Percentiles rank a stretch among this genome's conserved stretches.
phyloP scores from a whole-genome alignment of 768 basidiomycete genomes.

The Ramaria sp. region DNA sequence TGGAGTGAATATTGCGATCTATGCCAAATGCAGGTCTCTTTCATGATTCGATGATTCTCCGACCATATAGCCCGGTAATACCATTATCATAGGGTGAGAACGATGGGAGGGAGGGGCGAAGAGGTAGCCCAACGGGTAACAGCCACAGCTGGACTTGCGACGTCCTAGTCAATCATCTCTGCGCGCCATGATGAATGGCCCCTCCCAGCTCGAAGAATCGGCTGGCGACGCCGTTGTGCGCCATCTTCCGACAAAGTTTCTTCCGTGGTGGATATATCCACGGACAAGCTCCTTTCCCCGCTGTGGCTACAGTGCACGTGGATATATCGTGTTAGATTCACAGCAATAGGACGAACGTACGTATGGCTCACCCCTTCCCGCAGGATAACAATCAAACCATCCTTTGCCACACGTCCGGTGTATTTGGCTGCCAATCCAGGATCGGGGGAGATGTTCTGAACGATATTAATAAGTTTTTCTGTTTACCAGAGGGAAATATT shows the following conservation, averaged over 20 bases:
- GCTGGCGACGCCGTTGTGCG: conserved; percentile 1
- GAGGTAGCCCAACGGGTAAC: no score
- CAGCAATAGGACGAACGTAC: not conserved
- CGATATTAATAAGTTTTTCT: not conserved
- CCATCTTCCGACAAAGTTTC: not conserved
- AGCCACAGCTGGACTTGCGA: no score
- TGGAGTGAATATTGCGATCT: no score
- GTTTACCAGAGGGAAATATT: not conserved
- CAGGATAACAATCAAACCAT: not conserved
- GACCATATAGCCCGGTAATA: no score
- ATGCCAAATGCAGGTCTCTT: no score
- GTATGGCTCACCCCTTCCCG: not conserved
- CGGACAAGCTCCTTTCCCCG: not conserved
- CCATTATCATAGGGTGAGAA: no score
- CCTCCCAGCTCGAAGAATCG: not conserved
- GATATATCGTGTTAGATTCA: no score
- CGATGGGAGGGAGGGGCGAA: no score
- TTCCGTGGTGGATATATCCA: not conserved
- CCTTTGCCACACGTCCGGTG: not conserved
- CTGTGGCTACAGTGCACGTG: not conserved
- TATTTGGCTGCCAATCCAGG: not conserved
- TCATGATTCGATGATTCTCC: no score
- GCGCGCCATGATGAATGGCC: not conserved
- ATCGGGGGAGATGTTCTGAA: not conserved
- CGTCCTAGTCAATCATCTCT: not conserved